Evolutionary conservation across 2,329 filamentous ascomycete species (phyloP).

Genomic region (Colletotrichum brevisporum): DNA sequence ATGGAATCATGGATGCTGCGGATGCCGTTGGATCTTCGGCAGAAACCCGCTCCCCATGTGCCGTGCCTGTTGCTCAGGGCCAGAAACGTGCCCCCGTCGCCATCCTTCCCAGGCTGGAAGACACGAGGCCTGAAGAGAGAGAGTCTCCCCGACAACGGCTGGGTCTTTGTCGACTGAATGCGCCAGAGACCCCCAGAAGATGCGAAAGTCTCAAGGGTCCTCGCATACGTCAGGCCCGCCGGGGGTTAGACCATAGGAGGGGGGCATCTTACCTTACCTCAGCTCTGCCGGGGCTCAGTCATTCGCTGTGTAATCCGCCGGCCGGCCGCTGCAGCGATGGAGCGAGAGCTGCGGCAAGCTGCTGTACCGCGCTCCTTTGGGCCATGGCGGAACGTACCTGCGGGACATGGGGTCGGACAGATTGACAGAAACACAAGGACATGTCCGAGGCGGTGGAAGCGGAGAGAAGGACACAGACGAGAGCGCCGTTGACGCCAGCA

Average conservation of each 20-base stretch:
- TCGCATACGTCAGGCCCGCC: constrained; percentile 32
- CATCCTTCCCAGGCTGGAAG: no score
- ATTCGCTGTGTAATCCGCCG: constrained; percentile 26
- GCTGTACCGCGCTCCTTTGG: constrained; percentile 33
- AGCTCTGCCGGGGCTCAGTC: constrained; percentile 28
- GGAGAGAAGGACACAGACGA: constrained; percentile 38
- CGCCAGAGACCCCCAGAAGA: constrained; percentile 13
- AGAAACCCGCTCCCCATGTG: constrained; percentile 26
- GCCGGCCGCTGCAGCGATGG: constrained; percentile 29
- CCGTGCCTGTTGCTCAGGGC: constrained; percentile 40
- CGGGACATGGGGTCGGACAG: constrained; percentile 22
- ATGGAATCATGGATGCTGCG: constrained; percentile 11
- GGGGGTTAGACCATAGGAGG: not conserved
- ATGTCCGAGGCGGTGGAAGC: constrained; percentile 37
- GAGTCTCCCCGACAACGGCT: constrained; percentile 33
- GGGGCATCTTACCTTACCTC: constrained; percentile 36
- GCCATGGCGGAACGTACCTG: constrained; percentile 20
- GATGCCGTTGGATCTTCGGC: constrained; percentile 13
- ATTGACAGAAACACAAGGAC: constrained; percentile 8
- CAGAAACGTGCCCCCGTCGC: constrained; percentile 30
- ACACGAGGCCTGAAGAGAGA: constrained; percentile 3
- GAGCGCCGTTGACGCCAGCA: constrained; percentile 18
- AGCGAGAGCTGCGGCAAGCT: constrained; percentile 15
- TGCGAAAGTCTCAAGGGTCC: constrained; percentile 26
- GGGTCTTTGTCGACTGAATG: constrained; percentile 23